These are phyloP conservation scores for Plenodomus tracheiphilus DNA, from an alignment of 2,329 filamentous ascomycete genomes.

Conservation along the genomic window DNA sequence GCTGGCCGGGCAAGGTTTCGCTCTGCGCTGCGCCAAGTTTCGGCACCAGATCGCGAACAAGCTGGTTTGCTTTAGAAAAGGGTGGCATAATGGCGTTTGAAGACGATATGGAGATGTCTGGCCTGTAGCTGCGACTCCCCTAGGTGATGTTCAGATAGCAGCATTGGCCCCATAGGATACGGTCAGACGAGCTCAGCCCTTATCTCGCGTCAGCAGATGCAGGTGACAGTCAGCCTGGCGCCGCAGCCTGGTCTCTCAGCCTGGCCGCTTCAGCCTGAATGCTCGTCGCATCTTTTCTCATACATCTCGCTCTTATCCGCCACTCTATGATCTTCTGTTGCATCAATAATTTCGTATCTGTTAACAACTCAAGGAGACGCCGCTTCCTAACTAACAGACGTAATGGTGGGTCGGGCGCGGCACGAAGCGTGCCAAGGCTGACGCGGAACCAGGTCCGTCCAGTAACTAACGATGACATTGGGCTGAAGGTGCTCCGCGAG, in stretches of 20 bases:
- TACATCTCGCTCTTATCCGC: not conserved
- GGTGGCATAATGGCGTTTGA: constrained; percentile 1
- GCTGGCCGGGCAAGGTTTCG: not conserved
- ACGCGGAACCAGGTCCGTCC: constrained; percentile 14
- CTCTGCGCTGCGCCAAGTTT: not conserved
- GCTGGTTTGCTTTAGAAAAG: constrained; percentile 3
- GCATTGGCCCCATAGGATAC: too few relatives aligned
- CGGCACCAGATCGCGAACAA: constrained; percentile 3
- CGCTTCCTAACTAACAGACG: not conserved
- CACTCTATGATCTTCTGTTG: constrained; percentile 10
- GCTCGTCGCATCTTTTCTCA: too few relatives aligned
- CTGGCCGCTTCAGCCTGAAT: too few relatives aligned
- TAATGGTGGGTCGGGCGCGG: constrained; percentile 1
- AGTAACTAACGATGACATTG: constrained; percentile 24
- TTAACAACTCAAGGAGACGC: constrained; percentile 9
- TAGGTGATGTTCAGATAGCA: not conserved
- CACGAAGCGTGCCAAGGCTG: constrained; percentile 5
- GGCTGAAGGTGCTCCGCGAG: constrained; percentile 24
- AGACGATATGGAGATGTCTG: not conserved
- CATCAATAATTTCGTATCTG: too few relatives aligned
- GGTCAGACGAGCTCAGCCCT: too few relatives aligned
- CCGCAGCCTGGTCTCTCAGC: too few relatives aligned
- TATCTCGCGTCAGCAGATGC: too few relatives aligned
- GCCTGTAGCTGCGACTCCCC: not conserved
- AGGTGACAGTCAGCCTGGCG: too few relatives aligned